Conservation (phyloP, 768 basidiomycete genomes). For the Amanita pallidorosea region DNA sequence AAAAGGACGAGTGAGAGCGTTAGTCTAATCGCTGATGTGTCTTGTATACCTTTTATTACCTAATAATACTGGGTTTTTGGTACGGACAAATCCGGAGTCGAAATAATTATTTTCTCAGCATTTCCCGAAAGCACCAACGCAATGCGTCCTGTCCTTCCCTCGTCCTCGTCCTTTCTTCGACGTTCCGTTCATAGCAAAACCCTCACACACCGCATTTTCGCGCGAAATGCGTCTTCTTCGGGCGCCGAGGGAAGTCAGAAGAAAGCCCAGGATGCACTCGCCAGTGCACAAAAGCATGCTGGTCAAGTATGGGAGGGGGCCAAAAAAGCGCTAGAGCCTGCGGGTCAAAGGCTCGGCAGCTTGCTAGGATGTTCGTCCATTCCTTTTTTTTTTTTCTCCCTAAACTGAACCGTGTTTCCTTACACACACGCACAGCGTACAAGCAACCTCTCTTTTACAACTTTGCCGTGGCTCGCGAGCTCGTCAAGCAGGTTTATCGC, state of each 20-base stretch:
- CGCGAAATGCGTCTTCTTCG: slow-evolving; percentile 36
- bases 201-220: slow-evolving; percentile 15
- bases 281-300: slow-evolving; percentile 45
- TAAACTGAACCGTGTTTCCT: not conserved
- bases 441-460: slow-evolving; percentile 74
- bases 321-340: slow-evolving; percentile 34
- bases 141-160: slow-evolving; percentile 17
- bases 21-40: too few relatives aligned
- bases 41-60: slow-evolving; percentile 7
- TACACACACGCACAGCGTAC: slow-evolving; percentile 38
- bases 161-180: slow-evolving; percentile 15
- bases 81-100: slow-evolving; percentile 3
- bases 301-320: slow-evolving; percentile 41
- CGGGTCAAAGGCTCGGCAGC: slow-evolving; percentile 41
- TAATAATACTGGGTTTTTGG: not conserved
- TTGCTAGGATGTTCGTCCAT: slow-evolving; percentile 37
- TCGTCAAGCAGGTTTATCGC: slow-evolving; percentile 66
- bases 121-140: slow-evolving; percentile 6
- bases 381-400: not conserved
- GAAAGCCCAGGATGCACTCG: slow-evolving; percentile 61
- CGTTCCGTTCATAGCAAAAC: slow-evolving; percentile 20
- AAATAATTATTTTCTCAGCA: not conserved
- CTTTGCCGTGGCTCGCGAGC: slow-evolving; percentile 61
- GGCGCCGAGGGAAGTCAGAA: slow-evolving; percentile 43
- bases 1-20: slow-evolving; percentile 44